Percentiles rank a stretch among this genome's conserved stretches.
Evolutionary conservation across 2,329 filamentous ascomycete species (phyloP).

Genomic region (Cadophora gregata): DNA sequence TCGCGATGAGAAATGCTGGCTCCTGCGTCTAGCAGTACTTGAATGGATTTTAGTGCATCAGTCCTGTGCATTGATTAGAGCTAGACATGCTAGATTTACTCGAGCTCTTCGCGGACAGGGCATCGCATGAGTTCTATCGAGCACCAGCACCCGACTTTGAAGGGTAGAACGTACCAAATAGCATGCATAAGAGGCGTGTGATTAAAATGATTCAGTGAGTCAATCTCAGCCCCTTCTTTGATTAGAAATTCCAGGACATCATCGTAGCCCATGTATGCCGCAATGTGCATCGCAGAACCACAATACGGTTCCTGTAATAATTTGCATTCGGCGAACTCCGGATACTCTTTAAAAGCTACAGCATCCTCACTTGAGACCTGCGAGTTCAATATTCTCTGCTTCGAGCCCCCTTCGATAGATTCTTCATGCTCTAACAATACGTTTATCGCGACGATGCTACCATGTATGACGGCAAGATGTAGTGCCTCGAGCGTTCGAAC

Average conservation of each 20-base stretch:
- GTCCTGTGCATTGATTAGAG: neutral
- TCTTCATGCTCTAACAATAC: neutral
- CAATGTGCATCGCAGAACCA: neutral
- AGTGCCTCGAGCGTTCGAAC: neutral
- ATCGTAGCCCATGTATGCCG: neutral
- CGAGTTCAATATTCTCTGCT: neutral
- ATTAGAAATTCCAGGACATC: neutral
- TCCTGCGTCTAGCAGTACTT: neutral
- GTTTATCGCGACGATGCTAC: neutral
- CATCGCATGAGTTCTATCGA: neutral
- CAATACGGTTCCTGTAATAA: neutral
- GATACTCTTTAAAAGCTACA: neutral
- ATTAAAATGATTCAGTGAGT: neutral
- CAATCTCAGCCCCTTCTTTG: neutral
- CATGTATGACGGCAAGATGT: neutral
- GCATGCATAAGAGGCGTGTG: neutral
- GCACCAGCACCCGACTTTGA: neutral
- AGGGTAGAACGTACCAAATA: neutral
- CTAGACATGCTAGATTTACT: neutral
- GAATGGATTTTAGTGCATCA: neutral
- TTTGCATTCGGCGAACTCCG: neutral
- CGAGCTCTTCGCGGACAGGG: neutral
- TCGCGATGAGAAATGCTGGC: neutral
- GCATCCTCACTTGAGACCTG: neutral
- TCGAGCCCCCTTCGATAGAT: neutral